Percentiles rank a stretch among this genome's conserved stretches.
phyloP scores from a whole-genome alignment of 202 grass and related monocot species.

The Setaria italica region DNA sequence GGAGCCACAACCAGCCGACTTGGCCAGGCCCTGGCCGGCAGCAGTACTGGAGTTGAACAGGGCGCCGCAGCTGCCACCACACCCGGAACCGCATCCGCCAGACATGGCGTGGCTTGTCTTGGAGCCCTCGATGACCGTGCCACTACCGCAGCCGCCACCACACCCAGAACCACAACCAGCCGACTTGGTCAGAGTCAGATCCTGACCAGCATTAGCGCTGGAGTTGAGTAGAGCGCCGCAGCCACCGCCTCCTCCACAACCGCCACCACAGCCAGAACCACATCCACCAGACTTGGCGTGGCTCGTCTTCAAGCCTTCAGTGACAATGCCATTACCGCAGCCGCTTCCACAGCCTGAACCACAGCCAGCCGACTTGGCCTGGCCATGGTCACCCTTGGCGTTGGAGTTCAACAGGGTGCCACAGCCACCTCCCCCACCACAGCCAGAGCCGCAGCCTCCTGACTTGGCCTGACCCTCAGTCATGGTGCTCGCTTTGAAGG shows the following conservation, averaged over 20 bases:
- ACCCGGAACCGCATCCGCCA: not conserved
- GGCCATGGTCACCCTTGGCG: not conserved
- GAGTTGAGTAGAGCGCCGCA: not conserved
- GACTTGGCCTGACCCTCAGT: not conserved
- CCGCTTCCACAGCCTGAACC: conserved; percentile 2
- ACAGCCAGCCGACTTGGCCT: not conserved
- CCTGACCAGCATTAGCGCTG: not conserved
- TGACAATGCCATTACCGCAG: not conserved
- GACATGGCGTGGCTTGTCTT: not conserved
- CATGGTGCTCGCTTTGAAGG: not conserved
- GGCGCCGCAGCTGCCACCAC: not conserved
- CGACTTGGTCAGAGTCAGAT: not conserved
- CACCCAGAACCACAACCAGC: not conserved
- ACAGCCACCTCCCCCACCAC: not conserved
- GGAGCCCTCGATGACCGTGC: not conserved
- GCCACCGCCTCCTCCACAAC: not conserved
- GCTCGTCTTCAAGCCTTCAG: not conserved
- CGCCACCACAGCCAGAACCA: conserved; percentile 30
- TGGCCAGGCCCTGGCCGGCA: not conserved
- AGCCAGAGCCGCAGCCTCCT: conserved; percentile 48
- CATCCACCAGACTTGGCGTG: not conserved
- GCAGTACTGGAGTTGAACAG: no score
- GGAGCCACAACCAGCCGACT: conserved; percentile 36
- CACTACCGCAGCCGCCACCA: not conserved
- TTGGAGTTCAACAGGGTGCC: not conserved